Conservation (phyloP, 257 asterid genomes). For the Capsicum rhomboideum region DNA sequence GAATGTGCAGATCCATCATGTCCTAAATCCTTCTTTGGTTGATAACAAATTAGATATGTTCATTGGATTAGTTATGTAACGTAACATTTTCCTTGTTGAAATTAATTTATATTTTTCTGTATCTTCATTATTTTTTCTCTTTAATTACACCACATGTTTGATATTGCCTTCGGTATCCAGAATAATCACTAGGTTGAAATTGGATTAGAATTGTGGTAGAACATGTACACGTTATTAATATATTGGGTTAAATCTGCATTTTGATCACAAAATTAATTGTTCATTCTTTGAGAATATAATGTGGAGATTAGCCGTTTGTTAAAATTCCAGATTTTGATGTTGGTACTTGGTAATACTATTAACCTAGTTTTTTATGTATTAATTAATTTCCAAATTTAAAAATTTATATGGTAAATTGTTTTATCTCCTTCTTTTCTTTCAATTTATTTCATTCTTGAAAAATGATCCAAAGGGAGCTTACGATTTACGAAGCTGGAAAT, state of each 20-base stretch:
- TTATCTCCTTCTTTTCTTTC: not conserved
- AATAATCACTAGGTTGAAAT: not conserved
- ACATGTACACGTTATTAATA: not conserved
- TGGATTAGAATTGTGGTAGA: not conserved
- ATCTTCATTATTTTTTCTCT: not conserved
- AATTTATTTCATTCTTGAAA: not conserved
- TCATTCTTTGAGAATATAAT: not conserved
- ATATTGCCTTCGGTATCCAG: not conserved
- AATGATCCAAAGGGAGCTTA: not conserved
- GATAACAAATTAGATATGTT: not conserved
- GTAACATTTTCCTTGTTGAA: not conserved
- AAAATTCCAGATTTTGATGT: not conserved
- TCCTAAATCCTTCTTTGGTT: not conserved
- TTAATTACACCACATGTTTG: not conserved
- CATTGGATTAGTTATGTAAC: not conserved
- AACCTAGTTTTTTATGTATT: not conserved
- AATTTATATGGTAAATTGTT: not conserved
- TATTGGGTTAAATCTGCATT: not conserved
- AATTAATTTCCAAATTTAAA: not conserved
- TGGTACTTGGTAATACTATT: not conserved
- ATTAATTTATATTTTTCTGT: not conserved
- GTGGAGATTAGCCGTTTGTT: not conserved
- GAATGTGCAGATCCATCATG: not conserved
- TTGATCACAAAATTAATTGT: not conserved
- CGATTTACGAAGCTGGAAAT: not conserved